Base-by-base conservation (phyloP, 2,329 filamentous ascomycete genomes). In the Penicillium sp. region DNA sequence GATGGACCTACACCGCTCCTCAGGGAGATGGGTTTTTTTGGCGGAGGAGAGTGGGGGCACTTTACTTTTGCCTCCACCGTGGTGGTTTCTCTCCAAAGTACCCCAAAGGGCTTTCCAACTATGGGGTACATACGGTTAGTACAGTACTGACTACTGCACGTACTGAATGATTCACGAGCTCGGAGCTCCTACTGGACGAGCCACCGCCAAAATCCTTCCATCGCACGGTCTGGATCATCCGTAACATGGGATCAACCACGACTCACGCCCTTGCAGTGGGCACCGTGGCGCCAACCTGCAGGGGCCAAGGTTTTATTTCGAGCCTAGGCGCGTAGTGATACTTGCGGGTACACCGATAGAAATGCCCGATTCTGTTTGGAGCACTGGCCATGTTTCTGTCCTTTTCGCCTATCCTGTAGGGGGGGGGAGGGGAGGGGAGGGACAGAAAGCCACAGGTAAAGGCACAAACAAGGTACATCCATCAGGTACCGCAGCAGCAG, bases 231-330 rank as follows among this genome's bases (percentile, higher is more conserved):
- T 61, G 51, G 59, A 61, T 58, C 59, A n/a, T 35, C 42, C 6
- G 25, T 13, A 22, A 14, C 26, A 10, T 22, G 14, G 43, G 25
- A 25, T 10, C 11, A 6, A 13, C 28, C 30, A 51, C 48, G 28
- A 22, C n/a, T 45, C 14, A 49, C 30, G 51, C 48, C 60, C 58
- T 49, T 65, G 64, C 62, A 63, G 64, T 63, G 48, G 48, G 48
- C 30, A 35, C n/a, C 48, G 48, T 51, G 48, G 48, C 48, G 52
- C 37, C n/a, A 37, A 58, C 30, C 62, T 65, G 64, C 64, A 65
- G 64, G 64, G 64, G 62, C 16, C 48, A 37, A 46, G 30, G 52
- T 28, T 35, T 60, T 56, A 55, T 43, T 40, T 37, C 28, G n/a
- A 49, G n/a, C 14, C 57, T 40, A 22, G 37, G 40, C 40, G 53